phyloP scores from a whole-genome alignment of 192 early-diverging fungal genomes.

The Coemansia sp. region DNA sequence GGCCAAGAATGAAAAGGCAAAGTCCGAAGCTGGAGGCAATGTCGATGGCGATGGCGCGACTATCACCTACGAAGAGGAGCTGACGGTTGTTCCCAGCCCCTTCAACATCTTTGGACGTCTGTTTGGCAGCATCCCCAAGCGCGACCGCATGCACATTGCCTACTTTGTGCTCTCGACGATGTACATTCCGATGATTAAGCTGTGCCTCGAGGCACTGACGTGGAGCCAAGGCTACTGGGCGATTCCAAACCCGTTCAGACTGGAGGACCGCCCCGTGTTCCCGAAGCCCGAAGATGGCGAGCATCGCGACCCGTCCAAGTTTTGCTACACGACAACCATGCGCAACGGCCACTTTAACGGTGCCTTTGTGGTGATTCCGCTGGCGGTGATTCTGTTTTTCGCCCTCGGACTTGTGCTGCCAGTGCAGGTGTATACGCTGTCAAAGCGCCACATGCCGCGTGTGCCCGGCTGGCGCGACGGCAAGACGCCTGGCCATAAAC shows the following conservation, averaged over 20 bases:
- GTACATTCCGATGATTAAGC: slow-evolving; percentile 50
- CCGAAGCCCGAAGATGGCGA: slow-evolving; percentile 2
- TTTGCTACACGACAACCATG: slow-evolving; percentile 55
- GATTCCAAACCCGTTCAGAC: slow-evolving; percentile 47
- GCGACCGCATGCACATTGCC: slow-evolving; percentile 38
- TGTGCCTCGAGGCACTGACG: slow-evolving; percentile 49
- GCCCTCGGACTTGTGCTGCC: slow-evolving; percentile 35
- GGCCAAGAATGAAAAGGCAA: not conserved
- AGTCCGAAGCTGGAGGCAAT: not conserved
- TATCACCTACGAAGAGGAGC: slow-evolving; percentile 38
- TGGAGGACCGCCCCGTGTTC: slow-evolving; percentile 29
- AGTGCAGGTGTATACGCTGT: slow-evolving; percentile 29
- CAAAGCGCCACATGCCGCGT: slow-evolving; percentile 26
- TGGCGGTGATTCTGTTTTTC: slow-evolving; percentile 34
- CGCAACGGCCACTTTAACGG: slow-evolving; percentile 32
- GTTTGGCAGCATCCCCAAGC: slow-evolving; percentile 24
- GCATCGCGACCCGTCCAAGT: slow-evolving; percentile 18
- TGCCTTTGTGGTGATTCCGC: slow-evolving; percentile 38
- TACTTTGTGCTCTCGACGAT: slow-evolving; percentile 48
- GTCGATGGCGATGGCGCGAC: not conserved
- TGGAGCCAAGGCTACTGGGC: slow-evolving; percentile 53
- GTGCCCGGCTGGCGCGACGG: slow-evolving; percentile 46
- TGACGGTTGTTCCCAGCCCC: slow-evolving; percentile 23
- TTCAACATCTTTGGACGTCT: slow-evolving; percentile 34
- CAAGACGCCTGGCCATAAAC: slow-evolving; percentile 20